These are phyloP conservation scores for Peribolospora baueri DNA, from an alignment of 768 basidiomycete genomes.

Conservation along the genomic window DNA sequence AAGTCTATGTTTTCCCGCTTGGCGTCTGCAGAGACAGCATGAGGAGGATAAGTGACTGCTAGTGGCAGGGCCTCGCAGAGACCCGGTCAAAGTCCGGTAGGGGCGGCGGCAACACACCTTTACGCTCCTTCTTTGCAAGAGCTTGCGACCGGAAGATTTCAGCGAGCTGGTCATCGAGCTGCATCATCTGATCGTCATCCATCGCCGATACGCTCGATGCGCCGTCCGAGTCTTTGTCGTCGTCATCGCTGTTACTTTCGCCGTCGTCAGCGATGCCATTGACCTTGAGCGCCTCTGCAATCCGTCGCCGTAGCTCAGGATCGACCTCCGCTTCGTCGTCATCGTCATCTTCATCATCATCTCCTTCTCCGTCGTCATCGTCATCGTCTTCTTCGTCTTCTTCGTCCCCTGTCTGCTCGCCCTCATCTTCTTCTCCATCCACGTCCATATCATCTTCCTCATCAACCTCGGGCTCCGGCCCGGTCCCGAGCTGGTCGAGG, in stretches of 20 bases:
- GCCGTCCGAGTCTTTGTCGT: conserved; percentile 26
- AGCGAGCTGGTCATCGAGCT: conserved; percentile 74
- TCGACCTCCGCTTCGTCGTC: conserved; percentile 21
- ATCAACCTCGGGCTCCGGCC: conserved; percentile 12
- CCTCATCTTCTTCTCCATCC: conserved; percentile 15
- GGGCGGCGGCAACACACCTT: conserved; percentile 27
- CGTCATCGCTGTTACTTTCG: conserved; percentile 34
- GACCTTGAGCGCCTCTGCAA: conserved; percentile 24
- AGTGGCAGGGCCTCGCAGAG: background rate
- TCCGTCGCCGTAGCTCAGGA: conserved; percentile 37
- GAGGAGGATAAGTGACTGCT: conserved; percentile 19
- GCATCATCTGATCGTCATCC: conserved; percentile 98
- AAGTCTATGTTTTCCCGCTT: conserved; percentile 83
- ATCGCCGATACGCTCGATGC: conserved; percentile 27
- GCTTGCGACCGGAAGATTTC: conserved; percentile 52
- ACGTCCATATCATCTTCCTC: conserved; percentile 23
- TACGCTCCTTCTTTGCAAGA: conserved; percentile 35
- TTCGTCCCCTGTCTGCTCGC: conserved; percentile 17
- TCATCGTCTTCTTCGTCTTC: conserved; percentile 17
- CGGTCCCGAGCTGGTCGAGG: too few relatives aligned
- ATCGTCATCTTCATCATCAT: conserved; percentile 21
- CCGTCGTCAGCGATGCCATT: conserved; percentile 20
- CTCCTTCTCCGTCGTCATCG: conserved; percentile 24
- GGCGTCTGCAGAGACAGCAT: conserved; percentile 25
- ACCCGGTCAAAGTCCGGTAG: background rate